Percentiles rank a stretch among this genome's conserved stretches.
phyloP scores from a whole-genome alignment of 306 rosid genomes.

The Oxytropis ochrocephala region DNA sequence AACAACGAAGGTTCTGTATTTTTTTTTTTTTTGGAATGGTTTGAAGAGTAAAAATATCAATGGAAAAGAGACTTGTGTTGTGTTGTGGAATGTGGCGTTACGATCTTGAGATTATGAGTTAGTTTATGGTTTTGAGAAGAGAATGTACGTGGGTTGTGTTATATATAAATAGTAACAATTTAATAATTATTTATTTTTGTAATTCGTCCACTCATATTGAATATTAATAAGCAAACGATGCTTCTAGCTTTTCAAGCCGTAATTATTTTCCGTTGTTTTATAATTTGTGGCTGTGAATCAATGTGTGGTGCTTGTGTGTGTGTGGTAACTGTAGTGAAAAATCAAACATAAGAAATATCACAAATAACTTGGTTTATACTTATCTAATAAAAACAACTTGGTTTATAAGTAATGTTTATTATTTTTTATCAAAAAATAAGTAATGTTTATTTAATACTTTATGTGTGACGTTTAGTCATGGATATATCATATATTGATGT shows the following conservation, averaged over 20 bases:
- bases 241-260: not conserved
- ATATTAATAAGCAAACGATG: not conserved
- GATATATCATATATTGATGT: not conserved
- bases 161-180: too few species aligned
- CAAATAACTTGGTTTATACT: not conserved
- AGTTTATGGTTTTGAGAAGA: not conserved
- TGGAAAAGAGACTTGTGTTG: not conserved
- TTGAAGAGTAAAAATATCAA: not conserved
- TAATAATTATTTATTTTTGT: too few species aligned
- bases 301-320: not conserved
- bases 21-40: not conserved
- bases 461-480: not conserved
- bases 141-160: not conserved
- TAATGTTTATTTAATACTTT: not conserved
- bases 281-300: not conserved
- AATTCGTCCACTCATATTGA: too few species aligned
- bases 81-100: not conserved
- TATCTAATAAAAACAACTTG: too few species aligned
- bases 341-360: not conserved
- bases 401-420: not conserved
- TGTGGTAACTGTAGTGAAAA: not conserved
- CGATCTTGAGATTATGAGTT: not conserved
- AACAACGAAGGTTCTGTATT: not conserved
- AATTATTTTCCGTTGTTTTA: not conserved
- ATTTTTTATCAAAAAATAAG: too few species aligned